phyloP scores from a whole-genome alignment of 345 rosid species.

The Stellera chamaejasme region DNA sequence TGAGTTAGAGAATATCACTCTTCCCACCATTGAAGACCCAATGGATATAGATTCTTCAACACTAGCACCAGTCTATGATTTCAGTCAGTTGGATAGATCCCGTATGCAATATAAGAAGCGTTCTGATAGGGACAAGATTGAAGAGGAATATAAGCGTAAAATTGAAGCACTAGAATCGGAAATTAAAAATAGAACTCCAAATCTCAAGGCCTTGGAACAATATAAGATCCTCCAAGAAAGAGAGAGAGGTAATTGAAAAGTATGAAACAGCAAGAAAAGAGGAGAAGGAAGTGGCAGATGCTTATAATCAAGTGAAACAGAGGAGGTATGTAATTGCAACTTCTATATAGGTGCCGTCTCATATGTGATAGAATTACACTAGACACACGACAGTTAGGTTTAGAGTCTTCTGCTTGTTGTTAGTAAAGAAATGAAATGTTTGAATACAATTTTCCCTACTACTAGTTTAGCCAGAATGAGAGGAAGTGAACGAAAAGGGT shows the following conservation, averaged over 20 bases:
- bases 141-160: conserved; percentile 65
- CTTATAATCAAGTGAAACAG: conserved; percentile 66
- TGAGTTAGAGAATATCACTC: conserved; percentile 73
- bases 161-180: conserved; percentile 61
- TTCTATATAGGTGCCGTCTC: too few species aligned
- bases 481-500: too few species aligned
- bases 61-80: conserved; percentile 62
- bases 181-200: conserved; percentile 90
- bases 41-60: conserved; percentile 57
- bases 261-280: conserved; percentile 82
- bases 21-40: conserved; percentile 63
- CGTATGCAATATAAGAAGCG: conserved; percentile 63
- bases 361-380: too few species aligned
- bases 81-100: conserved; percentile 69
- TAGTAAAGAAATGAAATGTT: too few species aligned
- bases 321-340: conserved; percentile 42
- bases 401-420: too few species aligned
- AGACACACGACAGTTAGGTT: too few species aligned
- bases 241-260: conserved; percentile 73
- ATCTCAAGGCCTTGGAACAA: conserved; percentile 91
- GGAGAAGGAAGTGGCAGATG: conserved; percentile 81
- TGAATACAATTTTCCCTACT: neutral
- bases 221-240: conserved; percentile 78
- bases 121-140: conserved; percentile 74
- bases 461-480: too few species aligned